A percentile compares a stretch with the other conserved stretches of the same genome.
Conservation (phyloP, 2,329 filamentous ascomycete genomes). For the Diaporthe ampelina region DNA sequence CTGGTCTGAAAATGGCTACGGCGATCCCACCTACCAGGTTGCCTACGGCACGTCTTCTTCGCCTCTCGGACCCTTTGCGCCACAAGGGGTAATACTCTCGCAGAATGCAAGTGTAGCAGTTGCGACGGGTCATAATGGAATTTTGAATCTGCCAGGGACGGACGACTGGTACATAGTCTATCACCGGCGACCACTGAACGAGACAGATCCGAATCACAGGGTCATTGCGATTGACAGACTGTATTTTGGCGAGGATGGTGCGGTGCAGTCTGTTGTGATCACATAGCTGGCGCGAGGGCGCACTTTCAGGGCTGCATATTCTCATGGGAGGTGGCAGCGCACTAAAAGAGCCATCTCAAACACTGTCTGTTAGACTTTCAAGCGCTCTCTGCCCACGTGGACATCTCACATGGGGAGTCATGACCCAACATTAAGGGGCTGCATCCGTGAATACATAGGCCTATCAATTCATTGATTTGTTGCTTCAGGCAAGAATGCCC, state of each 20-base stretch:
- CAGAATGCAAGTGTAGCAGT: constrained; percentile 31
- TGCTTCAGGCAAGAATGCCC: too few species aligned
- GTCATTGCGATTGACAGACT: constrained; percentile 33
- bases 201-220: constrained; percentile 24
- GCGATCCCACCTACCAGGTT: constrained; percentile 37
- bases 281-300: background rate
- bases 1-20: constrained; percentile 41
- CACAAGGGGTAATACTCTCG: constrained; percentile 19
- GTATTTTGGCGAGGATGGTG: constrained; percentile 27
- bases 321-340: background rate
- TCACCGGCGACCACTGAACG: constrained; percentile 24
- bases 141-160: constrained; percentile 39
- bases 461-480: too few species aligned
- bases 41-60: constrained; percentile 35
- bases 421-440: background rate
- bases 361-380: background rate
- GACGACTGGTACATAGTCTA: constrained; percentile 40
- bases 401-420: background rate
- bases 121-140: constrained; percentile 35
- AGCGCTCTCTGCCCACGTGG: background rate
- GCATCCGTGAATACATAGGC: too few species aligned
- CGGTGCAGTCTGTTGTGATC: constrained; percentile 15
- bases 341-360: background rate
- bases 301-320: background rate
- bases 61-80: constrained; percentile 33